Percentiles rank a stretch among this genome's conserved stretches.
Evolutionary conservation across 768 basidiomycete genomes (phyloP).

Genomic region (Rhodotorula taiwanensis): DNA sequence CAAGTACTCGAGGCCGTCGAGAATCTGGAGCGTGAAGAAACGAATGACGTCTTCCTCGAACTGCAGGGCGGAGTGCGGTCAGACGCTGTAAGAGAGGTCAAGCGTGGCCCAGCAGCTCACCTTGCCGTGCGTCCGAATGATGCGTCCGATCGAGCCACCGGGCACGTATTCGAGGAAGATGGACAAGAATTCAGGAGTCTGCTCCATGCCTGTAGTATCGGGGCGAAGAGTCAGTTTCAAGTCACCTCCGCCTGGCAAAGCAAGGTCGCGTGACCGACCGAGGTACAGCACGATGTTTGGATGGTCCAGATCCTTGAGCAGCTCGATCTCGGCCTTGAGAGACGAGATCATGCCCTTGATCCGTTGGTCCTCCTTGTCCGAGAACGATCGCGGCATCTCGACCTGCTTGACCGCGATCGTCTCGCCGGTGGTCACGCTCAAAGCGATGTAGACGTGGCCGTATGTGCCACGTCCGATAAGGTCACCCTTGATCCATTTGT

Average conservation of each 20-base stretch:
- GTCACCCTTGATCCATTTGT: conserved; percentile 98
- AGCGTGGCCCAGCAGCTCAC: conserved; percentile 3
- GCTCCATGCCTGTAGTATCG: conserved; percentile 35
- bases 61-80: conserved; percentile 6
- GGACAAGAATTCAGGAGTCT: conserved; percentile 39
- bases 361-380: conserved; percentile 80
- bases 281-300: conserved; percentile 96
- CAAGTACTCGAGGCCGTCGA: conserved; percentile 84
- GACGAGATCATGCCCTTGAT: conserved; percentile 82
- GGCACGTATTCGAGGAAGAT: conserved; percentile 99
- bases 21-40: conserved; percentile 85
- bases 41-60: conserved; percentile 88
- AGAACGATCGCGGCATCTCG: conserved; percentile 81
- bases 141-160: conserved; percentile 87
- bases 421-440: conserved; percentile 93
- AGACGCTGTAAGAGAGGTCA: not conserved
- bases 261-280: conserved; percentile 48
- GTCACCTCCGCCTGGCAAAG: not conserved
- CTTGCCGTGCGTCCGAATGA: conserved; percentile 81
- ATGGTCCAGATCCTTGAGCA: conserved; percentile 91
- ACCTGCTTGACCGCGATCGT: conserved; percentile 99
- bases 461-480: conserved; percentile 96
- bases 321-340: conserved; percentile 89
- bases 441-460: conserved; percentile 88
- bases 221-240: not conserved